phyloP scores from a whole-genome alignment of 208 protist species.

The Zelonia costaricensis region DNA sequence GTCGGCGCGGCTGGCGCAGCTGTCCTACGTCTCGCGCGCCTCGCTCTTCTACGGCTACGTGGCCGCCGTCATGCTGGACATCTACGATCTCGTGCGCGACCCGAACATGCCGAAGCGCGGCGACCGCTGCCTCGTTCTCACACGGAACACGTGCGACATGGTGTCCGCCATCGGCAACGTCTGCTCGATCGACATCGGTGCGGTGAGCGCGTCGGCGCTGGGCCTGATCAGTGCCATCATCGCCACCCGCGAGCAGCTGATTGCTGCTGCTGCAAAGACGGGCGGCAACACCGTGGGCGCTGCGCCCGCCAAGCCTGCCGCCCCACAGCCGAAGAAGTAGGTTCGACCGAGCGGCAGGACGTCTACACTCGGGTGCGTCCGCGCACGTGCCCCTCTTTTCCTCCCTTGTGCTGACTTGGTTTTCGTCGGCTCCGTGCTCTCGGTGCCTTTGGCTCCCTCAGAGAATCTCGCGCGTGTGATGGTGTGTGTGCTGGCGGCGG shows the following conservation, averaged over 20 bases:
- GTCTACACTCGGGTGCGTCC: too few species aligned
- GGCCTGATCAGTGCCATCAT: constrained; percentile 71
- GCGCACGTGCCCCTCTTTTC: background rate
- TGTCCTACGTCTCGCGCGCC: constrained; percentile 43
- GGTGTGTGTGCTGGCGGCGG: too few species aligned
- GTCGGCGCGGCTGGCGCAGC: constrained; percentile 23
- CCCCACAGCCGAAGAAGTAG: constrained; percentile 15
- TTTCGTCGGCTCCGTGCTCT: too few species aligned
- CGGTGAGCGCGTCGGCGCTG: constrained; percentile 37
- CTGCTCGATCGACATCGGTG: constrained; percentile 43
- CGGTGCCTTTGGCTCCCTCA: too few species aligned
- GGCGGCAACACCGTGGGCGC: constrained; percentile 12
- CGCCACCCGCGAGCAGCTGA: constrained; percentile 56
- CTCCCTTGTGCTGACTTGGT: background rate
- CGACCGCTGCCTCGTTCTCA: constrained; percentile 44
- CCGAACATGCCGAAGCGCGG: constrained; percentile 31
- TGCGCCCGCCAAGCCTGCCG: constrained; percentile 1
- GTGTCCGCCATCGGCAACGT: constrained; percentile 63
- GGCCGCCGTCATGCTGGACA: constrained; percentile 48
- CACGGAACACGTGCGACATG: constrained; percentile 76
- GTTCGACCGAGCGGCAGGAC: too few species aligned
- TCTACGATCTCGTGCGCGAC: constrained; percentile 59
- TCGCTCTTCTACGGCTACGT: constrained; percentile 76
- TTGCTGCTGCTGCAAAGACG: constrained; percentile 26
- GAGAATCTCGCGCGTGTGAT: too few species aligned